Conservation (phyloP, 108 stramenopile species). For the Skeletonema marinoi region DNA sequence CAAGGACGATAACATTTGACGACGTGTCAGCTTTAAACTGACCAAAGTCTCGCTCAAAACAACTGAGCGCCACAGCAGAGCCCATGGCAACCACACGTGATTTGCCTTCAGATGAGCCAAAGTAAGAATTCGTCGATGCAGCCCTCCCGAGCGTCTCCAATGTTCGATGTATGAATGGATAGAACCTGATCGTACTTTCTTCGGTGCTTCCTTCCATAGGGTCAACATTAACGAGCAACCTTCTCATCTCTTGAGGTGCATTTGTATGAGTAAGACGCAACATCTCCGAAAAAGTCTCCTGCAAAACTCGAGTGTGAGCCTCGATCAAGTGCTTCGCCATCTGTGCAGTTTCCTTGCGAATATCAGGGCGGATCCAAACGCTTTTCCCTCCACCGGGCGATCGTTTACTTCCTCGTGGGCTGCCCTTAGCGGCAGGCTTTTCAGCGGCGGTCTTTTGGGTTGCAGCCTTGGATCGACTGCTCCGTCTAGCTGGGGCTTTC, state of each 20-base stretch:
- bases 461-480: slow-evolving; percentile 29
- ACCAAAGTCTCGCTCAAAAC: slow-evolving; percentile 7
- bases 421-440: neutral
- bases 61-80: slow-evolving; percentile 33
- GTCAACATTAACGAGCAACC: slow-evolving; percentile 38
- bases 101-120: slow-evolving; percentile 22
- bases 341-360: slow-evolving; percentile 27
- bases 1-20: slow-evolving; percentile 24
- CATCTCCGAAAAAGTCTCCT: slow-evolving; percentile 12
- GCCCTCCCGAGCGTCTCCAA: slow-evolving; percentile 44
- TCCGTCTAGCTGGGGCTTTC: neutral
- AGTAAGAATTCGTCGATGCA: slow-evolving; percentile 28
- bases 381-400: slow-evolving; percentile 6
- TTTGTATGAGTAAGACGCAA: neutral
- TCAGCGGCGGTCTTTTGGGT: slow-evolving; percentile 7
- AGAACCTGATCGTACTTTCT: slow-evolving; percentile 17
- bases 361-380: slow-evolving; percentile 37
- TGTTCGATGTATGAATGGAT: slow-evolving; percentile 56
- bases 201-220: slow-evolving; percentile 5
- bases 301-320: slow-evolving; percentile 17
- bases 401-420: slow-evolving; percentile 7
- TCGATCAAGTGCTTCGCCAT: slow-evolving; percentile 40
- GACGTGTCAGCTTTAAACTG: neutral
- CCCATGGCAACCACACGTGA: slow-evolving; percentile 36
- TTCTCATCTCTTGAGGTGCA: neutral